phyloP scores from a whole-genome alignment of 192 early-diverging fungal species.

The Chytriomyces sp. region DNA sequence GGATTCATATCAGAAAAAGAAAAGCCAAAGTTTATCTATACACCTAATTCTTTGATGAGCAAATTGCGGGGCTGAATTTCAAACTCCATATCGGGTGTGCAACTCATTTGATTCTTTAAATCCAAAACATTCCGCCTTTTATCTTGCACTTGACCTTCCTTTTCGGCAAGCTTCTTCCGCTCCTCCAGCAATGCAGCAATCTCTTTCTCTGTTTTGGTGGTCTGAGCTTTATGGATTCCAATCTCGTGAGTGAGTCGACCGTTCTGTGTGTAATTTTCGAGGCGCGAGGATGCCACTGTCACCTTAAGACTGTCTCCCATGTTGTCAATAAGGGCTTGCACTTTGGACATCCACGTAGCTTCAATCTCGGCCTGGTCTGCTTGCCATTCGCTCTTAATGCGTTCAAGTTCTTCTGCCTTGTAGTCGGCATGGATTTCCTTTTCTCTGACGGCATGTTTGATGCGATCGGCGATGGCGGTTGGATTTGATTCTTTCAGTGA shows the following conservation, averaged over 20 bases:
- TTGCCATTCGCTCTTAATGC: conserved; percentile 15
- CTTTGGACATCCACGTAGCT: conserved; percentile 28
- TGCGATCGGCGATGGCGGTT: conserved; percentile 11
- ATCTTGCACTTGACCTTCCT: background rate
- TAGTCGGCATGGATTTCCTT: conserved; percentile 4
- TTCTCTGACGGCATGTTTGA: background rate
- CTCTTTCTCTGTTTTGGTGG: conserved; percentile 6
- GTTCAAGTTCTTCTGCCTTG: background rate
- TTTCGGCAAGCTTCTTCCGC: background rate
- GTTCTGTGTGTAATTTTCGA: conserved; percentile 21
- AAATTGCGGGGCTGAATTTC: conserved; percentile 6
- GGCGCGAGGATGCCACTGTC: conserved; percentile 5
- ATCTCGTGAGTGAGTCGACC: conserved; percentile 20
- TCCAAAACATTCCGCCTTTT: conserved; percentile 15
- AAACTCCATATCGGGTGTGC: conserved; percentile 40
- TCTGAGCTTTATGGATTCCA: conserved; percentile 10
- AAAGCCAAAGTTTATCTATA: no score
- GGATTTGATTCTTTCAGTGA: conserved; percentile 27
- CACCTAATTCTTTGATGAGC: conserved; percentile 6
- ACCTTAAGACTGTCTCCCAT: conserved; percentile 27
- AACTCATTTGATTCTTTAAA: conserved; percentile 28
- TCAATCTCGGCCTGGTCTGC: conserved; percentile 33
- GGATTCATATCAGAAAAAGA: no score
- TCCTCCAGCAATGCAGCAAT: conserved; percentile 2
- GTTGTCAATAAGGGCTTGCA: conserved; percentile 23